These are phyloP conservation scores for Triangularia setosa DNA, from an alignment of 2,329 filamentous ascomycete species.

Conservation along the genomic window DNA sequence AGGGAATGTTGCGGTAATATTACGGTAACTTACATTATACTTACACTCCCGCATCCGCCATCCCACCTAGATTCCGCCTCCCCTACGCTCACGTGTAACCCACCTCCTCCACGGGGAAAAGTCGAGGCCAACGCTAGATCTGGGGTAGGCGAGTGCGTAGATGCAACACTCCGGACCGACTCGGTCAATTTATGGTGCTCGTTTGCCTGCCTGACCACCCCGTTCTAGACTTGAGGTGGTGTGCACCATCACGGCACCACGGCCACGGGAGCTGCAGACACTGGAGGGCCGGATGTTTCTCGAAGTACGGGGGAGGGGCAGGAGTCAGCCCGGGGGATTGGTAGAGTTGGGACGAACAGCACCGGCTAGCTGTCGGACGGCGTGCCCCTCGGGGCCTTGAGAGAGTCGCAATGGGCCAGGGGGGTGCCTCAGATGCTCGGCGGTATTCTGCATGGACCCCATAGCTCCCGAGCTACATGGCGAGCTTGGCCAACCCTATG, in stretches of 20 bases:
- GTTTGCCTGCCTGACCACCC: slow-evolving; percentile 9
- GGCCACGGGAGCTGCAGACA: not conserved
- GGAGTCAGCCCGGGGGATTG: slow-evolving; percentile 10
- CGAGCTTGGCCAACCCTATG: not conserved
- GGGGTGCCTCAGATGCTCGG: slow-evolving; percentile 23
- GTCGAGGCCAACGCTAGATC: slow-evolving; percentile 9
- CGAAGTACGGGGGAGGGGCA: not conserved
- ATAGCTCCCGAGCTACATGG: slow-evolving; percentile 7
- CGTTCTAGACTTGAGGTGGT: not conserved
- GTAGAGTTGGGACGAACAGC: slow-evolving; percentile 6
- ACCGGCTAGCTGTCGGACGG: not conserved
- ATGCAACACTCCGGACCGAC: slow-evolving; percentile 26
- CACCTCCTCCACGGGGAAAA: slow-evolving; percentile 10
- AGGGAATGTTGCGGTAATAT: slow-evolving; percentile 3
- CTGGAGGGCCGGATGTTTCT: not conserved
- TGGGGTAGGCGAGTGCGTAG: not conserved
- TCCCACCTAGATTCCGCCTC: not conserved
- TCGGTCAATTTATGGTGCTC: slow-evolving; percentile 25
- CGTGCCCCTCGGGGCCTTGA: slow-evolving; percentile 12
- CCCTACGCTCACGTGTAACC: not conserved
- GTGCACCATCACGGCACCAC: not conserved
- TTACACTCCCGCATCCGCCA: not conserved
- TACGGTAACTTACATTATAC: slow-evolving; percentile 2
- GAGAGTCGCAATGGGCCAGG: slow-evolving; percentile 4
- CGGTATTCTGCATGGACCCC: slow-evolving; percentile 26